phyloP scores from a whole-genome alignment of 2,329 filamentous ascomycete species.

The Fusarium redolens region DNA sequence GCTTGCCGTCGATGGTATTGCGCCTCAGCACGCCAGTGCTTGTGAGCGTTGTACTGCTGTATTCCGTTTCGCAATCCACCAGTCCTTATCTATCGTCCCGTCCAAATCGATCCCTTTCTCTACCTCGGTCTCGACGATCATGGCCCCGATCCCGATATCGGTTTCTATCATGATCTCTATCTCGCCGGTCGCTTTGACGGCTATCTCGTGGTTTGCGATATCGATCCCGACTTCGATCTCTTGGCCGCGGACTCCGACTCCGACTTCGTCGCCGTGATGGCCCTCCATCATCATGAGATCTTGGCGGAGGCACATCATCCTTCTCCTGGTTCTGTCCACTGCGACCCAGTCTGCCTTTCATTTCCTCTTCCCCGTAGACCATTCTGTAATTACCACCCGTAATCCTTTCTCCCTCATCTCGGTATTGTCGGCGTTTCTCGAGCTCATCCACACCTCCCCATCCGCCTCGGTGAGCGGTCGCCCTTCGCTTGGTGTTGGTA shows the following conservation, averaged over 20 bases:
- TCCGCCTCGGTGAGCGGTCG: conserved; percentile 72
- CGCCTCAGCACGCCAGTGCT: conserved; percentile 15
- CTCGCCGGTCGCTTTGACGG: conserved; percentile 43
- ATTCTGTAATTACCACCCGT: conserved; percentile 73
- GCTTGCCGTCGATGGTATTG: conserved; percentile 27
- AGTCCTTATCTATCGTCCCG: conserved; percentile 40
- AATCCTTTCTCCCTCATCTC: conserved; percentile 67
- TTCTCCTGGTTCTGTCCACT: conserved; percentile 48
- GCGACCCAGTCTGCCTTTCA: conserved; percentile 63
- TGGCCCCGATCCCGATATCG: conserved; percentile 46
- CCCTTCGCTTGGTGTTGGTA: conserved; percentile 81
- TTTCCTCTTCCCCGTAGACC: conserved; percentile 82
- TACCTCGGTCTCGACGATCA: conserved; percentile 43
- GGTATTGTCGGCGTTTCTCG: conserved; percentile 92
- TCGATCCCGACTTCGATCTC: conserved; percentile 43
- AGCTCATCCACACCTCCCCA: conserved; percentile 91
- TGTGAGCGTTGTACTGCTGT: conserved; percentile 27
- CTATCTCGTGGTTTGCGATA: conserved; percentile 43
- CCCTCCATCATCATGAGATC: conserved; percentile 14
- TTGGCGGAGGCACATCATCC: conserved; percentile 25
- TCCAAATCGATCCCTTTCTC: conserved; percentile 36
- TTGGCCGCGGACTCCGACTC: conserved; percentile 33
- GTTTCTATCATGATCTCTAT: conserved; percentile 42
- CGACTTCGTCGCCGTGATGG: conserved; percentile 26
- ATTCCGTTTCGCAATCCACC: conserved; percentile 23